A percentile compares a stretch with the other conserved stretches of the same genome.
phyloP scores from a whole-genome alignment of 163 green algal genomes.

The Chloromonas sp. region DNA sequence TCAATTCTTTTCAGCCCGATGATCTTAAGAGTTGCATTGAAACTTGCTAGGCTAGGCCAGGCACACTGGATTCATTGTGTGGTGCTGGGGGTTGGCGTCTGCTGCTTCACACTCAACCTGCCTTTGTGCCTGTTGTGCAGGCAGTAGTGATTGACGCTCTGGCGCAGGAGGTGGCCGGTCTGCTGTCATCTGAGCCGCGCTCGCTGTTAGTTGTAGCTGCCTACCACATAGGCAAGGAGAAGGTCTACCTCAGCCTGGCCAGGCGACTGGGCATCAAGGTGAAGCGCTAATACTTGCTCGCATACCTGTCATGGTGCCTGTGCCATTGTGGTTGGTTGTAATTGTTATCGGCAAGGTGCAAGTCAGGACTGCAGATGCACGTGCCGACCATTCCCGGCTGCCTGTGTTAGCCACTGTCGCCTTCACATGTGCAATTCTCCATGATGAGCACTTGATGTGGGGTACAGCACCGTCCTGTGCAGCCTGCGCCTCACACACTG shows the following conservation, averaged over 20 bases:
- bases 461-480: no score
- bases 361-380: no score
- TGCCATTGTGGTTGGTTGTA: not conserved
- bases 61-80: not conserved
- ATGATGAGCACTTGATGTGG: no score
- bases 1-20: no score
- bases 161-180: slow-evolving; percentile 30
- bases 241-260: slow-evolving; percentile 71
- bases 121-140: not conserved
- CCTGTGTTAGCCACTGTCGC: slow-evolving; percentile 25
- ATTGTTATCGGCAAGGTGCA: not conserved
- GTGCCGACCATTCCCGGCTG: not conserved
- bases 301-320: not conserved
- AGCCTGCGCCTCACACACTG: no score
- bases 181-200: slow-evolving; percentile 21
- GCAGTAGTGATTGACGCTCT: not conserved
- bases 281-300: not conserved
- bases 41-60: not conserved
- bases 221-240: slow-evolving; percentile 91
- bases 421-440: no score
- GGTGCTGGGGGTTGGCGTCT: no score
- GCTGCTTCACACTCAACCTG: not conserved
- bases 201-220: slow-evolving; percentile 53
- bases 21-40: not conserved
- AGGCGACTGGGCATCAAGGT: slow-evolving; percentile 53